These are phyloP conservation scores for Aureobasidium sp. DNA, from an alignment of 2,329 filamentous ascomycete genomes.

Conservation along the genomic window DNA sequence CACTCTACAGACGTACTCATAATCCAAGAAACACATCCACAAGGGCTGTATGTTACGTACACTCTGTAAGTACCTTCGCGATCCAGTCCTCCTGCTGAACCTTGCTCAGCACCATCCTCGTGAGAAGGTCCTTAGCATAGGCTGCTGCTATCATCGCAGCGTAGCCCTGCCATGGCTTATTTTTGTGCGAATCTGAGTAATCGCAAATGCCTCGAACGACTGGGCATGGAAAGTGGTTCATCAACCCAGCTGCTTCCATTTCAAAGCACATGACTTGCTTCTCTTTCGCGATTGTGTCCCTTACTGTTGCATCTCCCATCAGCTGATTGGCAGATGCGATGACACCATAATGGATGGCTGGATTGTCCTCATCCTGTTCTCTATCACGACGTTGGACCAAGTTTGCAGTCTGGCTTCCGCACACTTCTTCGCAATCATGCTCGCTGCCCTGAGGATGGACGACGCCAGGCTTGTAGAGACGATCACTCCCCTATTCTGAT, in stretches of 20 bases:
- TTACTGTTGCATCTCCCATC: conserved; percentile 16
- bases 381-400: too few relatives aligned
- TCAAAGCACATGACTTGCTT: conserved; percentile 23
- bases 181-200: conserved; percentile 32
- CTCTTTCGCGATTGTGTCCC: conserved; percentile 21
- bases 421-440: too few relatives aligned
- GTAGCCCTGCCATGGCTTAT: conserved; percentile 29
- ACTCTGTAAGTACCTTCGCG: not conserved
- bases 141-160: conserved; percentile 28
- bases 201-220: conserved; percentile 32
- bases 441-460: too few relatives aligned
- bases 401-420: too few relatives aligned
- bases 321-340: conserved; percentile 43
- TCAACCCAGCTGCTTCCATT: conserved; percentile 26
- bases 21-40: too few relatives aligned
- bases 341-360: conserved; percentile 40
- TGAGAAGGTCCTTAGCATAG: conserved; percentile 27
- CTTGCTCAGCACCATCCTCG: conserved; percentile 1
- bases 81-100: not conserved
- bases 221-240: conserved; percentile 26
- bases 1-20: too few relatives aligned
- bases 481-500: too few relatives aligned
- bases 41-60: not conserved
- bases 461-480: too few relatives aligned
- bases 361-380: conserved; percentile 22